Evolutionary conservation across 1,284 basidiomycete species (phyloP).

Genomic region (Ustanciosporium gigantosporum): DNA sequence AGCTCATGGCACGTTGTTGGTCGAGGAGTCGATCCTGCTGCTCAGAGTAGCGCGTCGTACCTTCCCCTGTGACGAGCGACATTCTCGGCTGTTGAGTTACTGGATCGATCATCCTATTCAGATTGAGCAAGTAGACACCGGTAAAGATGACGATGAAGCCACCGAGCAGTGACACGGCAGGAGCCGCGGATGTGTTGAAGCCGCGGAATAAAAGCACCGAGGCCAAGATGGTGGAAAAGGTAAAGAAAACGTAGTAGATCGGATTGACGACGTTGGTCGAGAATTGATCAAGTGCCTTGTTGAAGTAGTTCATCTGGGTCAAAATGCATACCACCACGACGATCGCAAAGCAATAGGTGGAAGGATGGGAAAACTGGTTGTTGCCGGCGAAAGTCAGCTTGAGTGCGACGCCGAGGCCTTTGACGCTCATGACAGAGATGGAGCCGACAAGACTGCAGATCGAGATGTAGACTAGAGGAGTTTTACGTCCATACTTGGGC

Average conservation of each 20-base stretch:
- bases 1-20: conserved; percentile 36
- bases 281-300: conserved; percentile 95
- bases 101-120: conserved; percentile 54
- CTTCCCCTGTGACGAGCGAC: conserved; percentile 54
- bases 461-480: conserved; percentile 89
- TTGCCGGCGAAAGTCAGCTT: conserved; percentile 91
- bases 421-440: conserved; percentile 85
- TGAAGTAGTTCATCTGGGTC: conserved; percentile 98
- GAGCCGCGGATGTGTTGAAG: conserved; percentile 83
- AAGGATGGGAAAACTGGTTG: conserved; percentile 92
- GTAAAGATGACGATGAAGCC: conserved; percentile 60
- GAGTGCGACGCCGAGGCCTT: conserved; percentile 93
- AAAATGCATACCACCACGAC: conserved; percentile 84
- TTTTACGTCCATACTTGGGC: conserved; percentile 84
- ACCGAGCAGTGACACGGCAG: conserved; percentile 56
- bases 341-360: conserved; percentile 90
- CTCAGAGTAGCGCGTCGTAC: conserved; percentile 43
- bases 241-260: conserved; percentile 98
- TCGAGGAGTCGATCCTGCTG: conserved; percentile 47
- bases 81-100: conserved; percentile 53
- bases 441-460: conserved; percentile 89
- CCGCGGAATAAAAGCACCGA: conserved; percentile 96
- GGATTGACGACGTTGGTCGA: conserved; percentile 98
- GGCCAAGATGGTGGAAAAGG: conserved; percentile 90
- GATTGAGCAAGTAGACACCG: conserved; percentile 59